Base-by-base conservation (phyloP, 768 basidiomycete species). In the Cystobasidium ongulense region DNA sequence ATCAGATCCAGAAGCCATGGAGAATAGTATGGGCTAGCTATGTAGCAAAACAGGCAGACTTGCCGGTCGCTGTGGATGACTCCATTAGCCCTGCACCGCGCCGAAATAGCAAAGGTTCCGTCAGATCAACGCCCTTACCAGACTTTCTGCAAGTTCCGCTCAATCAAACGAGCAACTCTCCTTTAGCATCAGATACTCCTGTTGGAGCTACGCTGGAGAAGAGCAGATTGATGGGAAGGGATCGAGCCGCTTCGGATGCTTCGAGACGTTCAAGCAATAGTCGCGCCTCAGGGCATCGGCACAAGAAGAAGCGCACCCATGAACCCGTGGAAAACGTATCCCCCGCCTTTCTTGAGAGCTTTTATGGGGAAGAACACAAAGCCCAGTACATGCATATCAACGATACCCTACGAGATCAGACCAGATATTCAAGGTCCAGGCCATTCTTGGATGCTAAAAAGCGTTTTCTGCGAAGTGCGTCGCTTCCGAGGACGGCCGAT, bases 11-110 rank as follows among this genome's bases (percentile, higher is more conserved):
- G 36, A 38, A 39, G n/a, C 63, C 63, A 18, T 64, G 63, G 63
- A 36, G 41, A 25, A 64, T 64, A 8, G n/a, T 27, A 4, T 64
- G 63, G 63, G 63, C 63, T 29, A 31, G 63, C 63, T 64, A 64
- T 64, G 39, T 27, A 39, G 63, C 25, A 29, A 38, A 38, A 15
- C 5, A 7, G 57, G 57, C 11, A 33, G 31, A 31, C n/a, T n/a
- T n/a, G 29, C 36, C 57, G 4, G 57, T 25, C 15, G 63, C 35
- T 25, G 25, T 5, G 4, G 57, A 59, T 59, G 23, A 15, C 27
- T 23, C 57, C 25, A 27, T 15, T 29, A 59, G 25, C 27, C 25
- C 57, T 27, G 25, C 11, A 15, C 57, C 57, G 21, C 25, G 25
- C 57, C 57, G 57, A 59, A 27, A 35, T 21, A 15, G 29, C 33